phyloP scores from a whole-genome alignment of 179 eudicot genomes.

The Nepenthes alata region DNA sequence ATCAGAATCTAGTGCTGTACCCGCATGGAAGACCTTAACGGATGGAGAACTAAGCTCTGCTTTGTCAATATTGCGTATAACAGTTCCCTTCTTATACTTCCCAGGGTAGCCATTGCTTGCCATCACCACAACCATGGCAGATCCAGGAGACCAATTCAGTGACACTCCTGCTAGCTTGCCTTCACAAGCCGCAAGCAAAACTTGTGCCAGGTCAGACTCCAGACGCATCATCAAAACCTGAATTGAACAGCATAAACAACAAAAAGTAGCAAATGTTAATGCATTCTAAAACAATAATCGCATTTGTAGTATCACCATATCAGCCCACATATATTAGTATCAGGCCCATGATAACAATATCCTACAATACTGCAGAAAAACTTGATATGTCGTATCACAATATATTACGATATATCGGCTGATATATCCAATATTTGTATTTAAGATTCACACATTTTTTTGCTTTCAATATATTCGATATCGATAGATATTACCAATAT shows the following conservation, averaged over 20 bases:
- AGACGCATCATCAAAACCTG: slow-evolving; percentile 92
- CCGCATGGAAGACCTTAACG: slow-evolving; percentile 88
- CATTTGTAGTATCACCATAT: neutral
- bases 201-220: slow-evolving; percentile 81
- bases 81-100: slow-evolving; percentile 57
- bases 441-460: too few relatives aligned
- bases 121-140: slow-evolving; percentile 96
- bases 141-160: slow-evolving; percentile 71
- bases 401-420: too few relatives aligned
- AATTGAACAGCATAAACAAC: neutral
- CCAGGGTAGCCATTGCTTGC: slow-evolving; percentile 96
- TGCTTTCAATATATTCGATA: too few relatives aligned
- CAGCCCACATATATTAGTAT: too few relatives aligned
- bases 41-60: slow-evolving; percentile 60
- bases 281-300: neutral
- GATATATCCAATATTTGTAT: too few relatives aligned
- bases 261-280: neutral
- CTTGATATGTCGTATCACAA: too few relatives aligned
- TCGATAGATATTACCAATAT: too few relatives aligned
- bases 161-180: slow-evolving; percentile 58
- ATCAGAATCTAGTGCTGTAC: slow-evolving; percentile 54
- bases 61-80: slow-evolving; percentile 46
- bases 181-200: slow-evolving; percentile 70
- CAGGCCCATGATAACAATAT: too few relatives aligned
- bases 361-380: too few relatives aligned